Percentiles rank a stretch among this genome's conserved stretches.
Conservation (phyloP, 176 grass and related monocot species). For the Zoysia japonica region DNA sequence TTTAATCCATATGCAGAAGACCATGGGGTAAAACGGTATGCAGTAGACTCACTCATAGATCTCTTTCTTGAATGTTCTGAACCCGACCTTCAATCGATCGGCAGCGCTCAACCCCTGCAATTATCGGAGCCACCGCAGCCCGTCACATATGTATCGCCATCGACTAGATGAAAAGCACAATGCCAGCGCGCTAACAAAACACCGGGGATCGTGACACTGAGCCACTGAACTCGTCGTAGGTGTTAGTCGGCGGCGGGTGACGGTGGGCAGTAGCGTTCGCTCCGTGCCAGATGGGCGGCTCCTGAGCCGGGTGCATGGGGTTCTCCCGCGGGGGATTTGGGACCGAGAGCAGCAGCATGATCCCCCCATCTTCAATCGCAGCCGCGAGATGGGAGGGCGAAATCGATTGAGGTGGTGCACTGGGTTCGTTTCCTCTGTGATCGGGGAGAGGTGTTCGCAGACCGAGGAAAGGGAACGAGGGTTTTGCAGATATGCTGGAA, state of each 20-base stretch:
- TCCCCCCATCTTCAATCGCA: slow-evolving; percentile 43
- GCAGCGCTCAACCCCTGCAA: slow-evolving; percentile 47
- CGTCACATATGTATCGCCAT: not conserved
- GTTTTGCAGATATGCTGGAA: not conserved
- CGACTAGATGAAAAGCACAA: not conserved
- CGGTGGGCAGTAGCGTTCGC: not conserved
- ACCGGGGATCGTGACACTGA: not conserved
- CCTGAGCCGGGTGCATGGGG: slow-evolving; percentile 19
- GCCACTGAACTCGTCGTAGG: slow-evolving; percentile 32
- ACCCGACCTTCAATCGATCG: slow-evolving; percentile 44
- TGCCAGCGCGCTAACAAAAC: not conserved
- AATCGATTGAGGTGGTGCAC: not conserved
- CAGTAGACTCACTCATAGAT: slow-evolving; percentile 46
- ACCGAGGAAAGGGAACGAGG: not conserved
- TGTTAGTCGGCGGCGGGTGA: not conserved
- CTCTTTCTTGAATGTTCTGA: slow-evolving; percentile 45
- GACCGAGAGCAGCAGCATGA: slow-evolving; percentile 31
- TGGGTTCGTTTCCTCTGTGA: not conserved
- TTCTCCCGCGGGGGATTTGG: slow-evolving; percentile 43
- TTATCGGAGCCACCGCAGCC: not conserved
- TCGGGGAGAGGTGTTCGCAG: not conserved
- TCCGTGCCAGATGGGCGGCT: not conserved
- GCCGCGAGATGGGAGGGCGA: not conserved
- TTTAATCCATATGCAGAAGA: not conserved
- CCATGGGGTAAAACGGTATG: not conserved